phyloP scores from a whole-genome alignment of 352 stramenopile genomes.

The Halophytophthora batemanensis region DNA sequence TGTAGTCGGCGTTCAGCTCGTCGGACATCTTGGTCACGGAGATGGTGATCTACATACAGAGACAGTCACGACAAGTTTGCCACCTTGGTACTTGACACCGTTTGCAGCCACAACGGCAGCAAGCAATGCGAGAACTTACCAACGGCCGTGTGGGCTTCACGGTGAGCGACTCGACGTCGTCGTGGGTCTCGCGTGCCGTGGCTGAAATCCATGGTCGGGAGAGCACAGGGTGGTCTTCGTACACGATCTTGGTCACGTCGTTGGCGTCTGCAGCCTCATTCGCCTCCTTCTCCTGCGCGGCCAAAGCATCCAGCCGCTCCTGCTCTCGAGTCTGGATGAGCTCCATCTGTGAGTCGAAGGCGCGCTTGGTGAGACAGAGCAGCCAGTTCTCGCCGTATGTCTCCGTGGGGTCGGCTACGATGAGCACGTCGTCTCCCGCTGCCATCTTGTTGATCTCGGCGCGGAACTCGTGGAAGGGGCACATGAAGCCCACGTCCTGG shows the following conservation, averaged over 20 bases:
- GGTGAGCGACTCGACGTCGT: slow-evolving; percentile 63
- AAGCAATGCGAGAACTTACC: slow-evolving; percentile 8
- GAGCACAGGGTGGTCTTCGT: slow-evolving; percentile 70
- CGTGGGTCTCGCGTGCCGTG: slow-evolving; percentile 51
- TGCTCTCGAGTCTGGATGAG: slow-evolving; percentile 47
- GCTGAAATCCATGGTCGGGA: slow-evolving; percentile 52
- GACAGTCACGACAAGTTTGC: slow-evolving; percentile 1
- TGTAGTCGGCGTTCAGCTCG: slow-evolving; percentile 81
- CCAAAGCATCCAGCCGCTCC: slow-evolving; percentile 43
- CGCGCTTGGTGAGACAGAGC: slow-evolving; percentile 64
- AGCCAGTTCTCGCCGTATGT: slow-evolving; percentile 86
- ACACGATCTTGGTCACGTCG: slow-evolving; percentile 57
- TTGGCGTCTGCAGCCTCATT: slow-evolving; percentile 28
- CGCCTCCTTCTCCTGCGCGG: slow-evolving; percentile 27
- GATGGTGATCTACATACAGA: slow-evolving; percentile 68
- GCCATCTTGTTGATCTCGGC: slow-evolving; percentile 60
- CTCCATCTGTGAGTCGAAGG: slow-evolving; percentile 66
- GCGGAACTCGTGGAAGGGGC: slow-evolving; percentile 72
- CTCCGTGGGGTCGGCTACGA: slow-evolving; percentile 71
- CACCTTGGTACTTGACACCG: not conserved
- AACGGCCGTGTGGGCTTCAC: slow-evolving; percentile 47
- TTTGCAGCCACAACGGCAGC: not conserved
- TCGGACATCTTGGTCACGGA: slow-evolving; percentile 81
- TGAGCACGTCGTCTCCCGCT: slow-evolving; percentile 66
- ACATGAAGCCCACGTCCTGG: slow-evolving; percentile 77